A percentile compares a stretch with the other conserved stretches of the same genome.
Evolutionary conservation across 148 eudicot species (phyloP).

Genomic region (Vaccinium macrocarpon): DNA sequence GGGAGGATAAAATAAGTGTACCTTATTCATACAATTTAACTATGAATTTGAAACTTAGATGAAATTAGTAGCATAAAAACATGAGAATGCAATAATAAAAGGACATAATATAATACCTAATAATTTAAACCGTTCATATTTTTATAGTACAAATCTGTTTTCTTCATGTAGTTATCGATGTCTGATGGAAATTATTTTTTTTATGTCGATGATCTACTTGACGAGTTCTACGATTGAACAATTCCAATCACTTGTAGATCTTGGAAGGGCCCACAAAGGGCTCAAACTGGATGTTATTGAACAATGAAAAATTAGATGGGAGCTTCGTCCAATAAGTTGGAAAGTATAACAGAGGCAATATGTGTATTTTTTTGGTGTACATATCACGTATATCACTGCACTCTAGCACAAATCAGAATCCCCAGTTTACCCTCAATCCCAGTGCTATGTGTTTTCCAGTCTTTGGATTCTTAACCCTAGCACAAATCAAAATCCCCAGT

Average conservation of each 20-base stretch:
- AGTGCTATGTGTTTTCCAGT: too few species aligned
- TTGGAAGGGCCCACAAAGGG: neutral
- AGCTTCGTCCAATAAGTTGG: too few species aligned
- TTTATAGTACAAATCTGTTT: too few species aligned
- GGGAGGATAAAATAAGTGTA: neutral
- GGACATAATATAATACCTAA: neutral
- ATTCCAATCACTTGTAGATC: neutral
- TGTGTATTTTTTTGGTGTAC: too few species aligned
- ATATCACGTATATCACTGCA: too few species aligned
- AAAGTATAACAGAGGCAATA: too few species aligned
- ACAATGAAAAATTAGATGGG: too few species aligned
- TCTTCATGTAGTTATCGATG: neutral
- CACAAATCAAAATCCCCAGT: too few species aligned
- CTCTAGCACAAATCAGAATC: too few species aligned
- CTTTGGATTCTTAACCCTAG: too few species aligned
- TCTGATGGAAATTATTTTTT: neutral
- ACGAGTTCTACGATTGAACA: neutral
- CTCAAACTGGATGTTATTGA: neutral
- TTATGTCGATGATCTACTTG: neutral
- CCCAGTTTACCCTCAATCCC: too few species aligned
- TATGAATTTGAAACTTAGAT: neutral
- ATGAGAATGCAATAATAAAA: neutral
- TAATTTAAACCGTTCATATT: neutral
- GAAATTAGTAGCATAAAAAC: neutral
- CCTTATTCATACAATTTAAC: neutral